These are phyloP conservation scores for Ophiostoma sp. DNA, from an alignment of 2,329 filamentous ascomycete genomes.

Conservation along the genomic window DNA sequence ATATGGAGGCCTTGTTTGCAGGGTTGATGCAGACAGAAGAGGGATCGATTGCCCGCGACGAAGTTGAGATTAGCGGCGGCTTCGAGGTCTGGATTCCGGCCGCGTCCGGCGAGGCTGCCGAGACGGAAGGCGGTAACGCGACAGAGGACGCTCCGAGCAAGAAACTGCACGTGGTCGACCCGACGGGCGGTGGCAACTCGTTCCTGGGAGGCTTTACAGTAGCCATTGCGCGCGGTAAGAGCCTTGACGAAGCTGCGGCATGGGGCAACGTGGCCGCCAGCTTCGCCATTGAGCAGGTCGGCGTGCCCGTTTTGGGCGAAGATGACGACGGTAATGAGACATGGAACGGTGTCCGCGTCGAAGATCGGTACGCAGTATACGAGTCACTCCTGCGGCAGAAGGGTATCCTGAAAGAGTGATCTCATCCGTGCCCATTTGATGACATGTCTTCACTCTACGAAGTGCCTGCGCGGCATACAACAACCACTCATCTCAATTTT, in stretches of 20 bases:
- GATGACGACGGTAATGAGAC: conserved; percentile 52
- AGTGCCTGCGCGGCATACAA: neutral
- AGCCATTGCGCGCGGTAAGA: conserved; percentile 59
- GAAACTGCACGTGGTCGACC: conserved; percentile 70
- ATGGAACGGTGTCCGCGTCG: conserved; percentile 61
- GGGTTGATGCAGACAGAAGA: conserved; percentile 56
- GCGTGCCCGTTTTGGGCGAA: conserved; percentile 65
- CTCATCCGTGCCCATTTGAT: neutral
- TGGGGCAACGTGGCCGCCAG: conserved; percentile 84
- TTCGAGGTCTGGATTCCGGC: conserved; percentile 76
- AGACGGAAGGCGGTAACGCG: conserved; percentile 24
- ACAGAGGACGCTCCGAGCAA: conserved; percentile 21
- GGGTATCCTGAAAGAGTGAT: conserved; percentile 13
- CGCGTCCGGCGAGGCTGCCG: conserved; percentile 53
- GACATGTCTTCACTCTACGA: neutral
- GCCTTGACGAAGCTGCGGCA: conserved; percentile 68
- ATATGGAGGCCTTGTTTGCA: conserved; percentile 63
- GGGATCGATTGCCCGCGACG: conserved; percentile 55
- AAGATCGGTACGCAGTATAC: conserved; percentile 55
- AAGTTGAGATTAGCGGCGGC: conserved; percentile 63
- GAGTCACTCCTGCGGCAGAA: conserved; percentile 39
- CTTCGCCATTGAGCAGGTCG: conserved; percentile 93
- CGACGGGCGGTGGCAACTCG: conserved; percentile 90
- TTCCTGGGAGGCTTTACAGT: conserved; percentile 69
- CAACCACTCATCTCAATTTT: conserved; percentile 7